Percentiles rank a stretch among this genome's conserved stretches.
These are phyloP conservation scores for Eucalyptus pauciflora DNA, from an alignment of 345 rosid species.

Conservation along the genomic window DNA sequence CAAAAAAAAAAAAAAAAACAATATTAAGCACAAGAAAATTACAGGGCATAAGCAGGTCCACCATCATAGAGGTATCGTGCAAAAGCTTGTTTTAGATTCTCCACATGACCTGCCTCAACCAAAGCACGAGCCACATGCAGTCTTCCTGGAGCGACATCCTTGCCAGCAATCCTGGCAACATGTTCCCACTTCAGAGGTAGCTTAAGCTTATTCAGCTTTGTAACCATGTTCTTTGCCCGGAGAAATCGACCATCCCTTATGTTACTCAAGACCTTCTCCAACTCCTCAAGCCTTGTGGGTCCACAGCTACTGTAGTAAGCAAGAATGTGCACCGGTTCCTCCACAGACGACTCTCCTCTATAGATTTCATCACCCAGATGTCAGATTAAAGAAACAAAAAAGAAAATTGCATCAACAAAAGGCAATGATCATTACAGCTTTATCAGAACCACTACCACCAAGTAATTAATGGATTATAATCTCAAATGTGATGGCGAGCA, in stretches of 20 bases:
- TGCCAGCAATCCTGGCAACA: conserved; percentile 77
- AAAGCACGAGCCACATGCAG: conserved; percentile 91
- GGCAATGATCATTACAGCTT: neutral
- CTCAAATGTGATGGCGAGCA: neutral
- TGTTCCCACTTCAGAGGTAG: conserved; percentile 86
- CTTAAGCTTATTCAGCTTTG: conserved; percentile 70
- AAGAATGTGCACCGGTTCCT: conserved; percentile 91
- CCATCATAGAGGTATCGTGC: conserved; percentile 73
- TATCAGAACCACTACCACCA: neutral
- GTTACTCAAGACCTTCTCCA: conserved; percentile 53
- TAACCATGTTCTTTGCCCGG: conserved; percentile 76
- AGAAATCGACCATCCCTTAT: conserved; percentile 84
- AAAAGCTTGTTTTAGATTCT: conserved; percentile 80
- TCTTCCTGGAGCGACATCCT: conserved; percentile 92
- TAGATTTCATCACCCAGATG: neutral
- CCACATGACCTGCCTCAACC: conserved; percentile 91
- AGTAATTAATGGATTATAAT: neutral
- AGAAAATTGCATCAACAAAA: neutral
- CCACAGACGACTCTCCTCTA: conserved; percentile 39
- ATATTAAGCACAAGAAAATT: neutral
- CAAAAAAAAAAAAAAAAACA: neutral
- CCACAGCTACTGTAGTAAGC: conserved; percentile 95
- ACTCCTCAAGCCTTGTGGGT: conserved; percentile 44
- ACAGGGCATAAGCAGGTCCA: conserved; percentile 94
- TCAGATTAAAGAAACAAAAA: neutral